Percentiles rank a stretch among this genome's conserved stretches.
Conservation (phyloP, 129 eudicot genomes). For the Flaveria robusta region DNA sequence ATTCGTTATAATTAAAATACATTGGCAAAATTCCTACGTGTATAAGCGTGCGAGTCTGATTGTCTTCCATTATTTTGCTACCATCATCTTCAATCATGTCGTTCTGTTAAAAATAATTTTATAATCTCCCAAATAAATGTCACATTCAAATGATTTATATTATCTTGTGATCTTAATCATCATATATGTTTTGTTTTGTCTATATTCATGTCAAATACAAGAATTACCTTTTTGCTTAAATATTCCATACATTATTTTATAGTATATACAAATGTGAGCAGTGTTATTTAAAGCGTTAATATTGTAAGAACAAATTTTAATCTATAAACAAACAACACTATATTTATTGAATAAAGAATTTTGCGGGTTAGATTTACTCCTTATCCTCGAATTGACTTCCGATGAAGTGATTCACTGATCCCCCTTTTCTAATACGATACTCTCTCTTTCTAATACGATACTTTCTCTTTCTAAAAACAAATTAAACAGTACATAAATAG, state of each 20-base stretch:
- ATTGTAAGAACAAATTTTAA: no score
- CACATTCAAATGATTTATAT: background rate
- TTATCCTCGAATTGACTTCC: no score
- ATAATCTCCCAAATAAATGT: slow-evolving; percentile 14
- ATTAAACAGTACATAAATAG: no score
- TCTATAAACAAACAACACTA: no score
- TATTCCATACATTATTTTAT: background rate
- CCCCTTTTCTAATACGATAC: no score
- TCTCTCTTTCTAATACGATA: no score
- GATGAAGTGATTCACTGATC: no score
- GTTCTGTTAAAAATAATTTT: slow-evolving; percentile 8
- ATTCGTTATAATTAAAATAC: slow-evolving; percentile 38
- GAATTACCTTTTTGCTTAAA: background rate
- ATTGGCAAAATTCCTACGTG: slow-evolving; percentile 40
- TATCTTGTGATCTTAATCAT: background rate
- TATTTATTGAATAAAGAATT: no score
- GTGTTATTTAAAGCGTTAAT: no score
- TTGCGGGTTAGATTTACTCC: no score
- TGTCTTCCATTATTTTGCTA: slow-evolving; percentile 43
- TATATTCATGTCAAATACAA: background rate
- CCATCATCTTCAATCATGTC: slow-evolving; percentile 35
- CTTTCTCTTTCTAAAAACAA: no score
- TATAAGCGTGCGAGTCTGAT: slow-evolving; percentile 54
- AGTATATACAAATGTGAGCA: background rate
- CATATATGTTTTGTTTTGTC: background rate